phyloP scores from a whole-genome alignment of 371 early-diverging fungal genomes.

The Rhizopus sp. region DNA sequence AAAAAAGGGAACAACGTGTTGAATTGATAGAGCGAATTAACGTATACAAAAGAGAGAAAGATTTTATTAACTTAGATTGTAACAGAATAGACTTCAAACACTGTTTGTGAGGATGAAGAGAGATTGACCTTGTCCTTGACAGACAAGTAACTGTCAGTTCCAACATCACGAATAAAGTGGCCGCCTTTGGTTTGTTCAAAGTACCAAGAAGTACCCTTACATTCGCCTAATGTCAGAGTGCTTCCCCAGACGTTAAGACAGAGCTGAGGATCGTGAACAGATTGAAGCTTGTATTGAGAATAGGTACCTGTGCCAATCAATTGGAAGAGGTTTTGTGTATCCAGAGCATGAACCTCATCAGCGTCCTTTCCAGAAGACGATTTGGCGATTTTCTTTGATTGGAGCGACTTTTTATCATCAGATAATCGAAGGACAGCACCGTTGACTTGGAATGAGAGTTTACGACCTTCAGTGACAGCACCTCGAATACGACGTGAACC shows the following conservation, averaged over 20 bases:
- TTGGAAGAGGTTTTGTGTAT: constrained; percentile 2
- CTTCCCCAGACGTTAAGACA: constrained; percentile 23
- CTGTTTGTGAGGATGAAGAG: neutral
- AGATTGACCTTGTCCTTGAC: constrained; percentile 5
- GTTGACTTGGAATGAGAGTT: constrained; percentile 9
- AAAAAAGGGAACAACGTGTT: no score
- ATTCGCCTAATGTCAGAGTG: constrained; percentile 12
- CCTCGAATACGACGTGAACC: constrained; percentile 28
- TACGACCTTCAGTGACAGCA: constrained; percentile 21
- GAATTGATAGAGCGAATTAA: neutral
- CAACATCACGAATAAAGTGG: constrained; percentile 15
- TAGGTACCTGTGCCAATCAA: constrained; percentile 11
- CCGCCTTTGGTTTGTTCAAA: constrained; percentile 9
- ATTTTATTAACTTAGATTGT: neutral
- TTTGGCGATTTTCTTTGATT: constrained; percentile 8
- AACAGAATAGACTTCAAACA: constrained; percentile 10
- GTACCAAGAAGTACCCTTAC: constrained; percentile 26
- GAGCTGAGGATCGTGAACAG: constrained; percentile 8
- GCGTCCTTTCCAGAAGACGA: neutral
- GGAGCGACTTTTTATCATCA: neutral
- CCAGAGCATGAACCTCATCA: neutral
- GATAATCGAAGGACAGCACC: constrained; percentile 6
- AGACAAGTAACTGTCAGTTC: constrained; percentile 13
- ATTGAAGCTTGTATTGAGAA: constrained; percentile 18
- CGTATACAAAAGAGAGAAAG: neutral